Percentiles rank a stretch among this genome's conserved stretches.
phyloP scores from a whole-genome alignment of 495 filamentous ascomycete species.

The Talaromyces liani region DNA sequence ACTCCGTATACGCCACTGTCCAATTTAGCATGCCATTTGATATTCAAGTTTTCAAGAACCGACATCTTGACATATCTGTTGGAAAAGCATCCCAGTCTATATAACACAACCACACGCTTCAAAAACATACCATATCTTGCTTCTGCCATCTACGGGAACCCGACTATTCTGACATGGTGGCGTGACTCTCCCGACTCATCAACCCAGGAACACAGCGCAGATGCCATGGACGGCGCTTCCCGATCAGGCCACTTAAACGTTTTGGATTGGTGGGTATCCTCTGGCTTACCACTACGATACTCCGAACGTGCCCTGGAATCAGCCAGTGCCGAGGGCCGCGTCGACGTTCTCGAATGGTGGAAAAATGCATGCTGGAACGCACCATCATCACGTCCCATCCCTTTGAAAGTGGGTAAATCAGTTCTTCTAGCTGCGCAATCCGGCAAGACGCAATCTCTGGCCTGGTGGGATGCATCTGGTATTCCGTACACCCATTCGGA shows the following conservation, averaged over 20 bases:
- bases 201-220: constrained; percentile 67
- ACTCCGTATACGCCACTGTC: constrained; percentile 67
- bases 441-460: constrained; percentile 60
- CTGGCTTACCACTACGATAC: constrained; percentile 73
- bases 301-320: constrained; percentile 80
- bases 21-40: constrained; percentile 72
- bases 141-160: constrained; percentile 76
- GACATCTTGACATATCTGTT: constrained; percentile 77
- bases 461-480: constrained; percentile 76
- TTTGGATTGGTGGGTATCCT: constrained; percentile 84
- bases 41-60: constrained; percentile 81
- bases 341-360: constrained; percentile 91
- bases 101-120: constrained; percentile 73
- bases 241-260: constrained; percentile 75
- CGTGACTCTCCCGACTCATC: constrained; percentile 65
- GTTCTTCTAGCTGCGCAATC: constrained; percentile 74
- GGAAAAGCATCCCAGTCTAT: constrained; percentile 65
- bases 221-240: constrained; percentile 82
- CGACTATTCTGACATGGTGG: constrained; percentile 87
- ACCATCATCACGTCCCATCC: constrained; percentile 30
- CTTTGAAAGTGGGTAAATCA: constrained; percentile 70
- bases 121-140: constrained; percentile 79
- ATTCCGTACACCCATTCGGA: constrained; percentile 69
- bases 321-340: constrained; percentile 71
- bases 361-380: constrained; percentile 45